phyloP scores from a whole-genome alignment of 306 rosid genomes.

The Pterocarpus macrocarpus region DNA sequence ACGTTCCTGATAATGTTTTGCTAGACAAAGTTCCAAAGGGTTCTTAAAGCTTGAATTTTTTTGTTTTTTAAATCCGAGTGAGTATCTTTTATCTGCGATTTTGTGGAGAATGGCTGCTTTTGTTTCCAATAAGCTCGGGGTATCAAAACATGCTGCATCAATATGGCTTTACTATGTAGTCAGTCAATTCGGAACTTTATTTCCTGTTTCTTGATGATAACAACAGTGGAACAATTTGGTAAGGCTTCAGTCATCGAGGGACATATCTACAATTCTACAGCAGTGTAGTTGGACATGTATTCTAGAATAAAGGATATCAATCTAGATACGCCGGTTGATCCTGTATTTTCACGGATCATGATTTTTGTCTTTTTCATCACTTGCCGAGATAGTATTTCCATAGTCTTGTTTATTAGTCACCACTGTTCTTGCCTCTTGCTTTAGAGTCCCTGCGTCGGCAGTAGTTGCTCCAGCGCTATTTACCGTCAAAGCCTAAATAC shows the following conservation, averaged over 20 bases:
- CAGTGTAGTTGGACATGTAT: slow-evolving; percentile 45
- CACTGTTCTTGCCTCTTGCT: neutral
- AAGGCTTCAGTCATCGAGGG: slow-evolving; percentile 47
- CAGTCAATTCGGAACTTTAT: slow-evolving; percentile 42
- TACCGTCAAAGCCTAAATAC: neutral
- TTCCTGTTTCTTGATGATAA: slow-evolving; percentile 47
- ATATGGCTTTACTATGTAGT: slow-evolving; percentile 47
- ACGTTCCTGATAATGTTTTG: slow-evolving; percentile 61
- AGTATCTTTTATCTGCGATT: slow-evolving; percentile 49
- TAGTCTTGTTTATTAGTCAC: neutral
- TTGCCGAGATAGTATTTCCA: neutral
- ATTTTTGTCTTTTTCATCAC: neutral
- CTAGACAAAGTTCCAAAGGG: slow-evolving; percentile 68
- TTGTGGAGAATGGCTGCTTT: slow-evolving; percentile 52
- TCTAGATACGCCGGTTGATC: slow-evolving; percentile 34
- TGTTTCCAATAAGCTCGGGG: slow-evolving; percentile 71
- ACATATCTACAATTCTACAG: slow-evolving; percentile 45
- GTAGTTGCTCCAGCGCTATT: neutral
- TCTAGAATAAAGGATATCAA: slow-evolving; percentile 43
- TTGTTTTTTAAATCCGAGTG: slow-evolving; percentile 36
- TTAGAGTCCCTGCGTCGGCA: neutral
- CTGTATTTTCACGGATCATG: neutral
- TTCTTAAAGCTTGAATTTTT: slow-evolving; percentile 42
- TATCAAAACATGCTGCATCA: slow-evolving; percentile 46
- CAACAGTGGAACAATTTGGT: slow-evolving; percentile 48